A percentile compares a stretch with the other conserved stretches of the same genome.
These are phyloP conservation scores for Aspergillus tamarii DNA, from an alignment of 2,329 filamentous ascomycete species.

Conservation along the genomic window DNA sequence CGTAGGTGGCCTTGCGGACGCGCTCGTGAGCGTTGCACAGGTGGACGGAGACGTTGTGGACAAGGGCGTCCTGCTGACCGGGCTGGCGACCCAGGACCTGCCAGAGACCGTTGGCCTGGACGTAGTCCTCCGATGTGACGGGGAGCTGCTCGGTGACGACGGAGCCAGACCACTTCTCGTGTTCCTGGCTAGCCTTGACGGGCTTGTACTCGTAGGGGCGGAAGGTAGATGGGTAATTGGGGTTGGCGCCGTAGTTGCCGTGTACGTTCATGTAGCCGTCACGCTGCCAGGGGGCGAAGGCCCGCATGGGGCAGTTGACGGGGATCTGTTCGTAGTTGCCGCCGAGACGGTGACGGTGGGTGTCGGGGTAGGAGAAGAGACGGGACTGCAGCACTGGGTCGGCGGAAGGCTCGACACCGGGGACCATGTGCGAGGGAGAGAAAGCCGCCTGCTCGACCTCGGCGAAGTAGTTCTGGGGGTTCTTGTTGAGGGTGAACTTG, in stretches of 20 bases:
- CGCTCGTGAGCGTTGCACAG: constrained; percentile 57
- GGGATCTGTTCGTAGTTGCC: constrained; percentile 68
- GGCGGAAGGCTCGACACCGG: constrained; percentile 69
- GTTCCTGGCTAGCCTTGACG: constrained; percentile 46
- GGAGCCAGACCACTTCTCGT: constrained; percentile 49
- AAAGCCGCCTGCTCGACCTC: constrained; percentile 74
- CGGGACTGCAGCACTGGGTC: constrained; percentile 72
- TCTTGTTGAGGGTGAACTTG: constrained; percentile 66
- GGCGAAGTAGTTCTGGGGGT: constrained; percentile 68
- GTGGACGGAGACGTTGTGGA: constrained; percentile 63
- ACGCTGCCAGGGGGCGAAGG: constrained; percentile 68
- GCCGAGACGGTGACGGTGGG: constrained; percentile 66
- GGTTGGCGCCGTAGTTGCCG: constrained; percentile 65
- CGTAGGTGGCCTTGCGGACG: constrained; percentile 62
- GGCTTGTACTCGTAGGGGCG: constrained; percentile 41
- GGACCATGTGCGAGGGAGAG: constrained; percentile 67
- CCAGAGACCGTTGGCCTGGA: constrained; percentile 50
- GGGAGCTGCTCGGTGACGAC: constrained; percentile 45
- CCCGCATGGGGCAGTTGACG: constrained; percentile 59
- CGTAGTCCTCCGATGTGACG: constrained; percentile 49
- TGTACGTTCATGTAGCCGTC: constrained; percentile 71
- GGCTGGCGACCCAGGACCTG: constrained; percentile 45
- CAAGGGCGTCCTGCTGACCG: constrained; percentile 65
- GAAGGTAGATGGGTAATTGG: constrained; percentile 55
- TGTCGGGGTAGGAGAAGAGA: constrained; percentile 72